Percentiles rank a stretch among this genome's conserved stretches.
These are phyloP conservation scores for Phytophthora agathidicida DNA, from an alignment of 352 stramenopile genomes.

Conservation along the genomic window DNA sequence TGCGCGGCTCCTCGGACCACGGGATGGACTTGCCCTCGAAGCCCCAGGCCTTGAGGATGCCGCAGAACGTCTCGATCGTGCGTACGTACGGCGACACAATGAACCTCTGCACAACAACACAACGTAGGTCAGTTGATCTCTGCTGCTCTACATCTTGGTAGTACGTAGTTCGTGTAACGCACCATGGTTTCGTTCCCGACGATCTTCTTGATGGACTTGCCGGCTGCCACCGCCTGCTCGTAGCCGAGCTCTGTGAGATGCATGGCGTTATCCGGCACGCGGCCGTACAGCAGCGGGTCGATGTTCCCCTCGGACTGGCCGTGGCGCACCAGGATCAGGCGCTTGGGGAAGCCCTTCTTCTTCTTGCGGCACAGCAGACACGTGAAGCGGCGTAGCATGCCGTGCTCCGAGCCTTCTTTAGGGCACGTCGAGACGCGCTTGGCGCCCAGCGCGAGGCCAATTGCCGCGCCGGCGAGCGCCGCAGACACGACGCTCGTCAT, in stretches of 20 bases:
- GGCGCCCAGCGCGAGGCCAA: slow-evolving; percentile 40
- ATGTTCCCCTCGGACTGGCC: slow-evolving; percentile 89
- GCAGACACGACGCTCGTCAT: slow-evolving; percentile 51
- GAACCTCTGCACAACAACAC: slow-evolving; percentile 53
- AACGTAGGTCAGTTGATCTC: neutral
- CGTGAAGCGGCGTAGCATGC: slow-evolving; percentile 38
- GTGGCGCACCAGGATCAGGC: slow-evolving; percentile 86
- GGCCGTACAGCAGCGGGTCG: slow-evolving; percentile 75
- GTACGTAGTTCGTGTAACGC: slow-evolving; percentile 15
- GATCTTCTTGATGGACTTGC: slow-evolving; percentile 76
- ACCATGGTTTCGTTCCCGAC: slow-evolving; percentile 81
- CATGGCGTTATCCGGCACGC: slow-evolving; percentile 85
- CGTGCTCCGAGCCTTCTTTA: slow-evolving; percentile 21
- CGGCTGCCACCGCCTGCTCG: slow-evolving; percentile 71
- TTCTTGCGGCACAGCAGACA: slow-evolving; percentile 48
- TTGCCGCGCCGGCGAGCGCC: slow-evolving; percentile 43
- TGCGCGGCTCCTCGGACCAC: slow-evolving; percentile 85
- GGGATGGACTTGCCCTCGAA: slow-evolving; percentile 59
- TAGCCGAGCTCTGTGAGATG: slow-evolving; percentile 83
- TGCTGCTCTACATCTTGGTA: neutral
- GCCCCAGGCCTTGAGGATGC: slow-evolving; percentile 75
- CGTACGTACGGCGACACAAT: slow-evolving; percentile 88
- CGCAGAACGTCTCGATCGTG: slow-evolving; percentile 89
- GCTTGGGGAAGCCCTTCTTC: slow-evolving; percentile 63
- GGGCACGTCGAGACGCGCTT: slow-evolving; percentile 18